A percentile compares a stretch with the other conserved stretches of the same genome.
phyloP scores from a whole-genome alignment of 169 alveolate species.

The Eimeria brunetti region DNA sequence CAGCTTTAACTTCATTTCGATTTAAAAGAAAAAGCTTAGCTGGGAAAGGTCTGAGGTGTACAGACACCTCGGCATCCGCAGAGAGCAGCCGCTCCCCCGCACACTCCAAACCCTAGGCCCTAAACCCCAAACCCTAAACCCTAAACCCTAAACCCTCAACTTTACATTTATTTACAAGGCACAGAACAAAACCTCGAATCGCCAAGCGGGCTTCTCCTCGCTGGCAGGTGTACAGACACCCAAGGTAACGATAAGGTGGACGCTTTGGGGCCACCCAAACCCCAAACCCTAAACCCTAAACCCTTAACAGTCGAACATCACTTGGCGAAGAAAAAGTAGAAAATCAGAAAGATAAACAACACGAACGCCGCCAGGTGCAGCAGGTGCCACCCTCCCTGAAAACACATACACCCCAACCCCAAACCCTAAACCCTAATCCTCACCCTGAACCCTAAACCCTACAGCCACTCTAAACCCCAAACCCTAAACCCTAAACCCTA shows the following conservation, averaged over 20 bases:
- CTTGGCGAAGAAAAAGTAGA: slow-evolving; percentile 71
- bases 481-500: not conserved
- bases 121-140: slow-evolving; percentile 3
- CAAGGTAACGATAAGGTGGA: not conserved
- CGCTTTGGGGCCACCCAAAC: no score
- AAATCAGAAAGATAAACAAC: slow-evolving; percentile 52
- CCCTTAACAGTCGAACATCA: not conserved
- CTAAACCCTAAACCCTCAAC: not conserved
- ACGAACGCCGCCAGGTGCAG: slow-evolving; percentile 75
- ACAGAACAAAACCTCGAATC: not conserved
- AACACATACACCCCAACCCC: not conserved
- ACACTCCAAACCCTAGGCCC: no score
- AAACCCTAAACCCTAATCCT: not conserved
- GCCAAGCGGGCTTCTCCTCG: not conserved
- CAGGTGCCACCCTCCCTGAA: slow-evolving; percentile 80
- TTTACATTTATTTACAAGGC: not conserved
- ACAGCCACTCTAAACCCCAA: not conserved
- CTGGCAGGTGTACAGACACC: not conserved
- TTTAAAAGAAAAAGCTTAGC: not conserved
- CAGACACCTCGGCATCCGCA: not conserved
- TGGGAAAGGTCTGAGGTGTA: not conserved
- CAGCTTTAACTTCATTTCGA: no score
- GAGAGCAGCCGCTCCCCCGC: not conserved
- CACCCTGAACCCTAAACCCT: no score
- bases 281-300: no score